Conservation (phyloP, 108 stramenopile species). For the Cyclotella baltica region DNA sequence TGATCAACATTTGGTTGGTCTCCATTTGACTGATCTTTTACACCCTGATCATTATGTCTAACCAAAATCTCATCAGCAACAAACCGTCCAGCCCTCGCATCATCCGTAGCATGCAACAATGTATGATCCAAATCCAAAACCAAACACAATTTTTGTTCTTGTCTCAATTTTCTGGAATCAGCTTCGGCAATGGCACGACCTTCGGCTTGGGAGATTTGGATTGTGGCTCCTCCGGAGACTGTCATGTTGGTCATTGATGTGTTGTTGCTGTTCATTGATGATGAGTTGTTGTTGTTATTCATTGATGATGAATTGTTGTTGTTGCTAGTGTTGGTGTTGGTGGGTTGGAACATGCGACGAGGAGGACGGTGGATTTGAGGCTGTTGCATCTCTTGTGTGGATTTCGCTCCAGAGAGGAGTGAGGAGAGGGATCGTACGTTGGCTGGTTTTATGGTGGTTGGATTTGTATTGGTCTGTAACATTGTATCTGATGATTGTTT, state of each 20-base stretch:
- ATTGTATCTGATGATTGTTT: too few species aligned
- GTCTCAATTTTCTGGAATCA: constrained; percentile 54
- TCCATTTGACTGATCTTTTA: not conserved
- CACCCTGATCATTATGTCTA: not conserved
- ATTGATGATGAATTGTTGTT: not conserved
- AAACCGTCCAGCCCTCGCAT: constrained; percentile 66
- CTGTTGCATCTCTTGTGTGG: constrained; percentile 45
- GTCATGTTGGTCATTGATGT: constrained; percentile 69
- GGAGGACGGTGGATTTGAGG: not conserved
- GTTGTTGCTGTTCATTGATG: constrained; percentile 15
- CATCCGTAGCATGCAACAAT: constrained; percentile 86
- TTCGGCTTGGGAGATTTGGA: constrained; percentile 74
- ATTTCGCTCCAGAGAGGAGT: constrained; percentile 41
- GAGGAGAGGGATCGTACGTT: constrained; percentile 41
- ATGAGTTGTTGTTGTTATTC: not conserved
- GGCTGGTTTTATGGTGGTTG: constrained; percentile 23
- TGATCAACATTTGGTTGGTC: not conserved
- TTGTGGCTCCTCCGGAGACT: constrained; percentile 76
- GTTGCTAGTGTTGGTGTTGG: not conserved
- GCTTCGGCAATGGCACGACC: constrained; percentile 65
- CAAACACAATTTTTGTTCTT: constrained; percentile 66
- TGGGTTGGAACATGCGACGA: constrained; percentile 3
- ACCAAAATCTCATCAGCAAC: constrained; percentile 42
- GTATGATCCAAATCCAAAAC: constrained; percentile 92
- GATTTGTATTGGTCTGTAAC: constrained; percentile 7